These are phyloP conservation scores for Zanthoxylum bungeanum DNA, from an alignment of 345 rosid genomes.

Conservation along the genomic window DNA sequence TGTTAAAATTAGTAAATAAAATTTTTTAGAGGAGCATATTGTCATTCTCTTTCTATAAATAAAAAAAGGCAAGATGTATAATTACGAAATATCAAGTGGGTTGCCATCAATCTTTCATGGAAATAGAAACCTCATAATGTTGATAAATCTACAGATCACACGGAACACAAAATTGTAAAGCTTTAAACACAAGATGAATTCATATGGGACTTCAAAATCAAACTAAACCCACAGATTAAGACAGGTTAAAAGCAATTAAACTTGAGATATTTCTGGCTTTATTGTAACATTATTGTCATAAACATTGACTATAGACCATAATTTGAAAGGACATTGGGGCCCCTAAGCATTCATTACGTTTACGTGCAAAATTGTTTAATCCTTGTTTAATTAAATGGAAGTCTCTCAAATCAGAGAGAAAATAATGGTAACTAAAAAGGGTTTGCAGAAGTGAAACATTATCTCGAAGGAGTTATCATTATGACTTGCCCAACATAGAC, in stretches of 20 bases:
- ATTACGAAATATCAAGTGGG: background rate
- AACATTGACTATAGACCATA: background rate
- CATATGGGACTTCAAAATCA: background rate
- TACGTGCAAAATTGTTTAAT: constrained; percentile 11
- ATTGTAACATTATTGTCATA: background rate
- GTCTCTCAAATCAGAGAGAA: constrained; percentile 13
- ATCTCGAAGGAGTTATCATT: constrained; percentile 25
- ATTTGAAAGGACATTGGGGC: background rate
- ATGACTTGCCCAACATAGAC: constrained; percentile 32
- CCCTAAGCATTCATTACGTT: constrained; percentile 6
- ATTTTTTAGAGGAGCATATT: no score
- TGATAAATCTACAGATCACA: background rate
- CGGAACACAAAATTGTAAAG: background rate
- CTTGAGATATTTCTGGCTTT: background rate
- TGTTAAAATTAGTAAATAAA: no score
- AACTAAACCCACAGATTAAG: background rate
- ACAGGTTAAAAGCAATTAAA: background rate
- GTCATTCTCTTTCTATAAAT: no score
- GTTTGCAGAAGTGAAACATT: constrained; percentile 33
- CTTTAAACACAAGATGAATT: background rate
- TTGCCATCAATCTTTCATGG: background rate
- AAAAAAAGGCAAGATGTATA: no score
- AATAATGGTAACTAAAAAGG: background rate
- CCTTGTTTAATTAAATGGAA: background rate
- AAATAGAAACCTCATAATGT: background rate